Evolutionary conservation across 2,329 filamentous ascomycete genomes (phyloP).

Genomic region (Xylaria sp.): DNA sequence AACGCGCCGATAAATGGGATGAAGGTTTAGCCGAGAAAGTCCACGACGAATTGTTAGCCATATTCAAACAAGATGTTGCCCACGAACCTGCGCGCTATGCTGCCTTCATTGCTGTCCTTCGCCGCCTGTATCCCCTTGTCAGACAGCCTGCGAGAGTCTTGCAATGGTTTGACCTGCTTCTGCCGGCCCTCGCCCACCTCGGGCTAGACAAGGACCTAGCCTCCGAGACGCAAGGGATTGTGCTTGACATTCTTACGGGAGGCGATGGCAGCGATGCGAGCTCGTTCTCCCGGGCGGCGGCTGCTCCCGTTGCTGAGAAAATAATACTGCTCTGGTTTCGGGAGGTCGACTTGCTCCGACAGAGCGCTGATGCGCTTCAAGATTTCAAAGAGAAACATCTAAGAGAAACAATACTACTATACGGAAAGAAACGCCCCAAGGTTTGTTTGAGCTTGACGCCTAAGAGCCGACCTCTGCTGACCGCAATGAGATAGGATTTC

Average conservation of each 20-base stretch:
- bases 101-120: constrained; percentile 76
- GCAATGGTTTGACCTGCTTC: constrained; percentile 77
- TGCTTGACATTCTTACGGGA: constrained; percentile 72
- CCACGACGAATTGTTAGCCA: constrained; percentile 75
- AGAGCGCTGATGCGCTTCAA: constrained; percentile 52
- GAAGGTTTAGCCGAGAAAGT: constrained; percentile 76
- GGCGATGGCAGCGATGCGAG: constrained; percentile 67
- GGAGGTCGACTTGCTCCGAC: constrained; percentile 53
- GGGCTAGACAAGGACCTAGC: constrained; percentile 72
- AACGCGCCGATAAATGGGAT: constrained; percentile 72
- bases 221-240: constrained; percentile 71
- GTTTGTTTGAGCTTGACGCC: constrained; percentile 48
- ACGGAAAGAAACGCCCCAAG: constrained; percentile 76
- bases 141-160: constrained; percentile 70
- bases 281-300: constrained; percentile 55
- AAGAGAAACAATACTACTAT: constrained; percentile 65
- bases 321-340: constrained; percentile 69
- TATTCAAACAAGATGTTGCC: constrained; percentile 74
- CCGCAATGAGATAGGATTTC: constrained; percentile 64
- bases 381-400: constrained; percentile 63
- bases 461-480: constrained; percentile 40
- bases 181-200: constrained; percentile 66
- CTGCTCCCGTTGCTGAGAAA: constrained; percentile 57
- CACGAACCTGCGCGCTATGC: constrained; percentile 67
- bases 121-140: constrained; percentile 72